Base-by-base conservation (phyloP, 2,329 filamentous ascomycete species). In the Daldinia sp. region DNA sequence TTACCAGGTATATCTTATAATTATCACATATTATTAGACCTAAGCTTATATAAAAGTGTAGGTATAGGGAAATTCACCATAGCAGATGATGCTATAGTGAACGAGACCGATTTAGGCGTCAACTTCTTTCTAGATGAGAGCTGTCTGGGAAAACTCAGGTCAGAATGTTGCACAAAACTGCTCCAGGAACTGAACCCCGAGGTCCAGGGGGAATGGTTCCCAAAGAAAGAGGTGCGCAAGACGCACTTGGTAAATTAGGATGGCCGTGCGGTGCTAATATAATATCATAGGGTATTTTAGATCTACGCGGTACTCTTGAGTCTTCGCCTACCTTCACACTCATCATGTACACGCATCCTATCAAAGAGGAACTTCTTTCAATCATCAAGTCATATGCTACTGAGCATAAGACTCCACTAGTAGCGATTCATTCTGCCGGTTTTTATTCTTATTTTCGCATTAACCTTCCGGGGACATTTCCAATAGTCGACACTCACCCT, bases 401-500 rank as follows among this genome's bases (percentile, higher is more conserved):
- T 51, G 78, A 86, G 37, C 83, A 90, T 60, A 85, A 88, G 56
- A 91, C 92, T 18, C 94, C 96, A 0, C 82, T 94, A 13, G 87
- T 98, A 65, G 90, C 94, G 71, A 87, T 96, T 50, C 93, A 97
- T 78, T 97, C 92, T n/a, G 87, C 92, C 44, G 96, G 96, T 30
- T 98, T 97, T 82, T 97, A 96, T 80, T 92, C 93, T 1, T 93
- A 92, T 73, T 97, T 98, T 79, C 92, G 90, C n/a, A 85, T 97
- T 30, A 85, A 88, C 73, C 83, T 97, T 30, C 91, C 93, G 9
- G 84, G 89, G n/a, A 88, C 90, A 30, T 97, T 97, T 74, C 94
- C 95, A 4, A 92, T 99, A 64, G 92, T 99, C 70, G 95, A 99
- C 78, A 98, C 96, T 50, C 96, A 99, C 77, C 96, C 96, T 0